phyloP scores from a whole-genome alignment of 768 basidiomycete genomes.

The Boletus bicolor region DNA sequence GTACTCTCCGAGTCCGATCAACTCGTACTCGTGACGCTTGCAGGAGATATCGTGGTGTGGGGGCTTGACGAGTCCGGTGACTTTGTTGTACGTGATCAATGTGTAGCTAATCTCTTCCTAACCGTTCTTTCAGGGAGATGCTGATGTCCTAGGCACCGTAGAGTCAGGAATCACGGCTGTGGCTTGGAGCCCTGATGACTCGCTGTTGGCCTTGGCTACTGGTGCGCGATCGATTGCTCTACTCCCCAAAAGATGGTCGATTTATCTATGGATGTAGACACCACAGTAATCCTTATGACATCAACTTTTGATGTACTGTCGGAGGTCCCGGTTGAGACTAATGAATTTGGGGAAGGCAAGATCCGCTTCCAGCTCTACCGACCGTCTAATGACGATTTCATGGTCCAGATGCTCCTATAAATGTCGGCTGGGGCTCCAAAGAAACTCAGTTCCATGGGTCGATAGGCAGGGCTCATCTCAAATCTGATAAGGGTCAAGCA shows the following conservation, averaged over 20 bases:
- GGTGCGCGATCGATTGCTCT: conserved; percentile 39
- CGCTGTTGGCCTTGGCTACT: conserved; percentile 77
- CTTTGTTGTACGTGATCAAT: conserved; percentile 37
- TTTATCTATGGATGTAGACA: conserved; percentile 47
- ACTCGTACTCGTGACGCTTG: conserved; percentile 63
- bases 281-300: conserved; percentile 85
- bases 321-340: conserved; percentile 67
- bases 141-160: conserved; percentile 82
- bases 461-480: conserved; percentile 64
- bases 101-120: background rate
- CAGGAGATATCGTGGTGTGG: conserved; percentile 80
- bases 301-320: conserved; percentile 84
- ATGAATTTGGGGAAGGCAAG: conserved; percentile 84
- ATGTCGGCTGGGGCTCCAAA: conserved; percentile 97
- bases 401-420: conserved; percentile 75
- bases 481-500: conserved; percentile 51
- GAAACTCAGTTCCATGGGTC: conserved; percentile 98
- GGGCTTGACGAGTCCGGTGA: conserved; percentile 47
- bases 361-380: background rate
- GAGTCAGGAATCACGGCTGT: conserved; percentile 82
- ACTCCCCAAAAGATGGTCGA: background rate
- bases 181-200: conserved; percentile 90
- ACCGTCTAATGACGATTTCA: conserved; percentile 8
- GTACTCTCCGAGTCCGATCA: conserved; percentile 70
- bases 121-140: conserved; percentile 19